These are phyloP conservation scores for Wickerhamomyces sp. DNA, from an alignment of 1,139 yeast species.

Conservation along the genomic window DNA sequence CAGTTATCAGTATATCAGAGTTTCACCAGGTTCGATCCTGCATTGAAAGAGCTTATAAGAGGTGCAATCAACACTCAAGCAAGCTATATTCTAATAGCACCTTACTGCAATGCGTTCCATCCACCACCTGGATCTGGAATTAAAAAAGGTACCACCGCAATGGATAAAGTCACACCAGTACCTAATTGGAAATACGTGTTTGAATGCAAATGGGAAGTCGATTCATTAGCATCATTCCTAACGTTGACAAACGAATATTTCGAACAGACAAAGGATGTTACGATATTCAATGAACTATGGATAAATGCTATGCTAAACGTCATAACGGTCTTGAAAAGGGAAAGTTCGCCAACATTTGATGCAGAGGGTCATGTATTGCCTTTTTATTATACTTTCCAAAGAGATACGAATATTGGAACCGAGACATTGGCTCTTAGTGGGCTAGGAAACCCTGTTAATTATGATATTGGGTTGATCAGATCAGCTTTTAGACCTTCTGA, in stretches of 20 bases:
- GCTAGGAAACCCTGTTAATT: constrained; percentile 77
- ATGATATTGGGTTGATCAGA: constrained; percentile 64
- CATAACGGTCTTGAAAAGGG: constrained; percentile 52
- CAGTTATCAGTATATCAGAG: constrained; percentile 76
- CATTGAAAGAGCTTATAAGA: constrained; percentile 47
- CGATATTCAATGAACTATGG: constrained; percentile 58
- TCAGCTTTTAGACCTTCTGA: constrained; percentile 93
- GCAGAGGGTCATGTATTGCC: constrained; percentile 48
- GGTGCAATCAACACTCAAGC: constrained; percentile 87
- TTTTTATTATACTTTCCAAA: constrained; percentile 60
- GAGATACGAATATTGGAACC: constrained; percentile 71
- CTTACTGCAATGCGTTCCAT: constrained; percentile 89
- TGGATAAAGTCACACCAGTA: constrained; percentile 62
- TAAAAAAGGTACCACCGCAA: constrained; percentile 47
- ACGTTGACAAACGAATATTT: constrained; percentile 71
- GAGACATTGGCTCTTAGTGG: constrained; percentile 80
- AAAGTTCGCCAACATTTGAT: constrained; percentile 60
- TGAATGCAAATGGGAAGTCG: constrained; percentile 88
- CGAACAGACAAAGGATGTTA: constrained; percentile 43
- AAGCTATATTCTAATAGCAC: constrained; percentile 51
- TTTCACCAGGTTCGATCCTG: constrained; percentile 46
- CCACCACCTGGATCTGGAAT: constrained; percentile 68
- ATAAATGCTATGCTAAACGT: constrained; percentile 51
- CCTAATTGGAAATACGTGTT: constrained; percentile 73
- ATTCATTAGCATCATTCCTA: constrained; percentile 78